Percentiles rank a stretch among this genome's conserved stretches.
Conservation (phyloP, 495 filamentous ascomycete genomes). For the Podospora pseudoanserina region DNA sequence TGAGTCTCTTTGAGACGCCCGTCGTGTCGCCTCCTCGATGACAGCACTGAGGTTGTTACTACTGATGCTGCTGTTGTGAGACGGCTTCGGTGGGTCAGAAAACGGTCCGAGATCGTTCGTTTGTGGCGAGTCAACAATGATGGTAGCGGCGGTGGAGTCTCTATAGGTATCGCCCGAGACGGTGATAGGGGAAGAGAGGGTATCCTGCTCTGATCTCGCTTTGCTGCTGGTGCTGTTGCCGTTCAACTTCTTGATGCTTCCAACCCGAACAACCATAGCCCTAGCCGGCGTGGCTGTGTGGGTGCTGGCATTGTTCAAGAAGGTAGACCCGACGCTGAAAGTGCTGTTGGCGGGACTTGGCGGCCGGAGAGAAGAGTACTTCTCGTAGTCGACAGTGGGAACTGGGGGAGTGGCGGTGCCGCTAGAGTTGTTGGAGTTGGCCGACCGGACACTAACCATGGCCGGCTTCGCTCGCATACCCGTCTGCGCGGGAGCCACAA, state of each 20-base stretch:
- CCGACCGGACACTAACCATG: constrained; percentile 81
- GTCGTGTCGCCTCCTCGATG: constrained; percentile 48
- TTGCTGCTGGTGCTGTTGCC: constrained; percentile 14
- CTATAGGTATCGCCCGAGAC: constrained; percentile 24
- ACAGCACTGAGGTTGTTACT: constrained; percentile 51
- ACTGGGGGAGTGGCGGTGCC: constrained; percentile 52
- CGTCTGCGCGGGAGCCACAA: constrained; percentile 74
- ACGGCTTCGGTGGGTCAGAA: constrained; percentile 46
- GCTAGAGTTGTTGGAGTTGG: constrained; percentile 42
- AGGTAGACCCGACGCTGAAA: constrained; percentile 63
- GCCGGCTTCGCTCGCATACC: constrained; percentile 80
- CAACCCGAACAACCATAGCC: constrained; percentile 53
- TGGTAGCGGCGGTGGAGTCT: constrained; percentile 29
- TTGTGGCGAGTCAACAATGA: constrained; percentile 8
- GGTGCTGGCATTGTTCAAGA: constrained; percentile 57
- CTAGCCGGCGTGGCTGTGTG: constrained; percentile 50
- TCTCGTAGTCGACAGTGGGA: constrained; percentile 51
- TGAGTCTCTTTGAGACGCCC: constrained; percentile 37
- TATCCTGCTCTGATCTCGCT: constrained; percentile 21
- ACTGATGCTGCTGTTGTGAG: constrained; percentile 44
- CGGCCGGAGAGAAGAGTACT: constrained; percentile 47
- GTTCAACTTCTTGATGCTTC: constrained; percentile 47
- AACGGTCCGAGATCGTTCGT: constrained; percentile 53
- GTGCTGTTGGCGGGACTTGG: constrained; percentile 44
- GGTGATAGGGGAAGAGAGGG: constrained; percentile 23